Evolutionary conservation across 129 eudicot species (phyloP), one percentile per base, ranked within the genome.

Genomic region (Centrapalus pauciflorus): DNA sequence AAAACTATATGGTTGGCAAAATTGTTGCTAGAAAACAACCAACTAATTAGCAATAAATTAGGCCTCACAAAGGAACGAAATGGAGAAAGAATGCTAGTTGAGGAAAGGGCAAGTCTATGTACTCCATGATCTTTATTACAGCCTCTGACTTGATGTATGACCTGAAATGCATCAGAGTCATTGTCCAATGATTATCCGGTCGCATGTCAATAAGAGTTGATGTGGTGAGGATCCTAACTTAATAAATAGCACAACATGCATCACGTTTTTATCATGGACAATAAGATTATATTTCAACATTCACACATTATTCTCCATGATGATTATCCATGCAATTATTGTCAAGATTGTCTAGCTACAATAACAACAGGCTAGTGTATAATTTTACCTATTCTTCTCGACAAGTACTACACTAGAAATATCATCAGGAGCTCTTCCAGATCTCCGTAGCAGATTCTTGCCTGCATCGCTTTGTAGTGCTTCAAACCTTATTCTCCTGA

Each of bases 381-480:
- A 34, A 54, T 10, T 4, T 38, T 78, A 84, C 99, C 94, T 80
- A 27, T 89, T 83, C 73, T 84, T 73, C 67, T 94, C 99, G 37
- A 94, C 94, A 27, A 94, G 95, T 20, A 89, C 99, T 55, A 89
- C 99, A 77, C 97, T 94, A 34, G 99, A 89, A 55, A 94, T 89
- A 75, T 94, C 97, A 84, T 89, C 97, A 68, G 99, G 97, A 56
- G 93, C 87, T 79, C 99, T 94, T 51, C 95, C 95, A 5, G 97
- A 89, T 70, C 95, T 86, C 83, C 72, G 73, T 58, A 94, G 55
- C 23, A 94, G 77, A 29, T 77, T 84, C 81, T 72, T 89, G 32
- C 97, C 99, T 35, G 90, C 84, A 64, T 94, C 94, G 51, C 99
- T 94, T 60, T 94, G 99, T 55, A 94, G 81, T 67, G 97, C 86